Evolutionary conservation across 2,329 filamentous ascomycete genomes (phyloP).

Genomic region (Hypomyces rosellus): DNA sequence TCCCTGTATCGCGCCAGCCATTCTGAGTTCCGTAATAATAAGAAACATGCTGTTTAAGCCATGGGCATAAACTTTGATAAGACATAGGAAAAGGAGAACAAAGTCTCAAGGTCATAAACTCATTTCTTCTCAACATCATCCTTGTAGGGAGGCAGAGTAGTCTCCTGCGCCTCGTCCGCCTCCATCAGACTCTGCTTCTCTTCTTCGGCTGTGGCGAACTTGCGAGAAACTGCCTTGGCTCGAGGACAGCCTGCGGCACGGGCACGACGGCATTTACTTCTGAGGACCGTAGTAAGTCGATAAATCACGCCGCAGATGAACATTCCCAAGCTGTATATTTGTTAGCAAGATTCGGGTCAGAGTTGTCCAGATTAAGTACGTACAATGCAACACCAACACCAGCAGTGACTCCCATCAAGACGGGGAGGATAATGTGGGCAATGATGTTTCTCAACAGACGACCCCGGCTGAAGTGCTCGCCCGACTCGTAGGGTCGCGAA

Average conservation of each 20-base stretch:
- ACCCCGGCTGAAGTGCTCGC: conserved; percentile 20
- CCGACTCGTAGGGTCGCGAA: conserved; percentile 6
- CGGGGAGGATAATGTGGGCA: conserved; percentile 59
- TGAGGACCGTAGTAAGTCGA: conserved; percentile 49
- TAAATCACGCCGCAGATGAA: conserved; percentile 56
- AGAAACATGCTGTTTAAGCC: not conserved
- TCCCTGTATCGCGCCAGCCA: no score
- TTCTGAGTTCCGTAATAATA: no score
- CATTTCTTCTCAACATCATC: conserved; percentile 21
- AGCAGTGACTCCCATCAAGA: conserved; percentile 61
- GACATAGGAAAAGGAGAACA: not conserved
- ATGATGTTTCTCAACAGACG: conserved; percentile 48
- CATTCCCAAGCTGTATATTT: conserved; percentile 52
- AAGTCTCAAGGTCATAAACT: not conserved
- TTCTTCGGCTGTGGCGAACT: conserved; percentile 23
- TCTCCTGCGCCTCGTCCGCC: conserved; percentile 22
- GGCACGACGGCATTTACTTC: conserved; percentile 12
- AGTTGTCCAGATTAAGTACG: conserved; percentile 20
- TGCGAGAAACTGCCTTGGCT: not conserved
- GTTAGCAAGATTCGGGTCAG: conserved; percentile 20
- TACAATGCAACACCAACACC: conserved; percentile 62
- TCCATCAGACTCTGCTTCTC: conserved; percentile 48
- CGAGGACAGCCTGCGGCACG: conserved; percentile 11
- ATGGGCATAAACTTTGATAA: not conserved
- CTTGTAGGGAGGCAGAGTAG: conserved; percentile 22